Conservation (phyloP, 139 green algal species). For the Picochlorum sp. region DNA sequence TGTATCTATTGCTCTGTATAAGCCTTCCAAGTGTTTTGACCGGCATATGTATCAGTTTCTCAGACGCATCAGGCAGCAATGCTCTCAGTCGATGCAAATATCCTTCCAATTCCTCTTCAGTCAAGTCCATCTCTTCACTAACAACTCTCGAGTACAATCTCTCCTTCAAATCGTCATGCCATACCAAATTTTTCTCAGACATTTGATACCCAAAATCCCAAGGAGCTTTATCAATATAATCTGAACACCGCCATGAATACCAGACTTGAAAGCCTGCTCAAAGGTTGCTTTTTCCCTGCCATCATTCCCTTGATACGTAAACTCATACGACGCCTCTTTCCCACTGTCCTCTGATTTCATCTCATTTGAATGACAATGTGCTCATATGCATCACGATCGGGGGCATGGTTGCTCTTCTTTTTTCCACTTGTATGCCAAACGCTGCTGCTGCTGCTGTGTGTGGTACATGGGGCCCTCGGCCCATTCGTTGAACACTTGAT, state of each 20-base stretch:
- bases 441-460: conserved; percentile 13
- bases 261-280: conserved; percentile 1
- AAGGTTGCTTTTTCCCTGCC: conserved; percentile 34
- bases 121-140: conserved; percentile 40
- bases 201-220: conserved; percentile 51
- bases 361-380: too few relatives aligned
- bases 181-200: conserved; percentile 57
- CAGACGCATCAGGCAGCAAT: conserved; percentile 39
- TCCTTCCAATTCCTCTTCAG: conserved; percentile 46
- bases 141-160: conserved; percentile 55
- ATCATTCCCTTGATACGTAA: conserved; percentile 25
- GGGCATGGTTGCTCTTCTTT: too few relatives aligned
- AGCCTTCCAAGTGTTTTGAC: conserved; percentile 7
- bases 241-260: neutral
- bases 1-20: conserved; percentile 12
- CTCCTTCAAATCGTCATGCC: conserved; percentile 57
- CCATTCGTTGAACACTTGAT: too few relatives aligned
- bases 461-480: neutral
- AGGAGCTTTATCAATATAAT: conserved; percentile 7
- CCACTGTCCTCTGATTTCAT: neutral
- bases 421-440: neutral
- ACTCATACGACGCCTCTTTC: conserved; percentile 9
- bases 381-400: too few relatives aligned
- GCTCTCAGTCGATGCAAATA: conserved; percentile 39
- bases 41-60: conserved; percentile 31